These are phyloP conservation scores for Solanum arcanum DNA, from an alignment of 257 asterid genomes.

Conservation along the genomic window DNA sequence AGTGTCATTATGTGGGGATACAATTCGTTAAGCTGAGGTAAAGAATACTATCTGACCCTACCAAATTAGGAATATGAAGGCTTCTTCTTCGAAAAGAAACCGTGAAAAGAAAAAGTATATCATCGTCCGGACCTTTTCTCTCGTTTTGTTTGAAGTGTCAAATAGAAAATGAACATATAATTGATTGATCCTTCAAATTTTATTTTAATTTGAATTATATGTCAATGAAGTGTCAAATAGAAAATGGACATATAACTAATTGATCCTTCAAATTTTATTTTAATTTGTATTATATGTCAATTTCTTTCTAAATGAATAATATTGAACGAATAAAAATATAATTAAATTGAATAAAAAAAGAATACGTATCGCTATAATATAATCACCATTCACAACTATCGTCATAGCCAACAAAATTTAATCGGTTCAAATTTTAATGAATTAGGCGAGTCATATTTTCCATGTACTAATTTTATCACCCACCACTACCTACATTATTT, in stretches of 20 bases:
- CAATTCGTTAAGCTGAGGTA: background rate
- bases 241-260: too few relatives aligned
- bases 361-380: fast-evolving
- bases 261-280: too few relatives aligned
- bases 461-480: background rate
- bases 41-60: fast-evolving
- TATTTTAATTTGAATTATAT: too few relatives aligned
- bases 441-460: background rate
- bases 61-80: background rate
- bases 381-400: background rate
- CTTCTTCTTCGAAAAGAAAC: background rate
- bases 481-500: background rate
- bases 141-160: background rate
- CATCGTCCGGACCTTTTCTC: too few relatives aligned
- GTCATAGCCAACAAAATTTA: background rate
- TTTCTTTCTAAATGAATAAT: too few relatives aligned
- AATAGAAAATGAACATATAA: too few relatives aligned
- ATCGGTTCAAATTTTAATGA: background rate
- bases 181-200: background rate
- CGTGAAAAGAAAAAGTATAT: too few relatives aligned
- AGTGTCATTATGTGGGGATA: too few relatives aligned
- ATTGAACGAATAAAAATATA: too few relatives aligned
- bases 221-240: too few relatives aligned
- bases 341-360: background rate
- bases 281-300: background rate